phyloP scores from a whole-genome alignment of 169 alveolate species.

The Eimeria necatrix region DNA sequence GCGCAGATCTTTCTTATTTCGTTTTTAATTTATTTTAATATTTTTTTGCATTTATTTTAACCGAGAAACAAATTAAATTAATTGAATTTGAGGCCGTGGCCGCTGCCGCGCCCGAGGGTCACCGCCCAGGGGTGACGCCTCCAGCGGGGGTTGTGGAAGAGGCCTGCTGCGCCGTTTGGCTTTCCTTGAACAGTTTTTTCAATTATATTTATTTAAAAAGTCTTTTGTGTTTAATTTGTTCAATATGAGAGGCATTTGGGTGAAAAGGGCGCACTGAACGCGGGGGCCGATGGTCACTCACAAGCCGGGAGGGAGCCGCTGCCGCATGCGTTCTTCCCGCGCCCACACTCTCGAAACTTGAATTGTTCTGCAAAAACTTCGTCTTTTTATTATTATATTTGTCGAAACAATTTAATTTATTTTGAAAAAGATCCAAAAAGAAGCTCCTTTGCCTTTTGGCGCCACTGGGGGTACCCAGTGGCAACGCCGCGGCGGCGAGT shows the following conservation, averaged over 20 bases:
- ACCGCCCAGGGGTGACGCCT: too few relatives aligned
- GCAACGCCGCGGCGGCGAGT: neutral
- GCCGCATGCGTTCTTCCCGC: neutral
- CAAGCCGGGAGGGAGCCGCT: neutral
- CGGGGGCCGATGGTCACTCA: conserved; percentile 35
- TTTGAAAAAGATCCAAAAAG: neutral
- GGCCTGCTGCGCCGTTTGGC: neutral
- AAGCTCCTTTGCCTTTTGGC: neutral
- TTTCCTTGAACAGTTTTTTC: neutral
- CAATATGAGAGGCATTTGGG: neutral
- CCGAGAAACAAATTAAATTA: too few relatives aligned
- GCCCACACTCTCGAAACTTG: neutral
- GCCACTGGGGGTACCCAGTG: neutral
- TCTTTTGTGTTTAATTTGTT: too few relatives aligned
- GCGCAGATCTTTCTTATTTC: too few relatives aligned
- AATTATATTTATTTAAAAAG: neutral
- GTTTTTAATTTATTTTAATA: too few relatives aligned
- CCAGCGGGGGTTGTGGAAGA: too few relatives aligned
- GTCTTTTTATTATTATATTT: neutral
- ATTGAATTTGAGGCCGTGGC: too few relatives aligned
- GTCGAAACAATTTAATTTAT: too few relatives aligned
- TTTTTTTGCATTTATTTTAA: too few relatives aligned
- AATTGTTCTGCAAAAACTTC: neutral
- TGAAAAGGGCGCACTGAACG: neutral
- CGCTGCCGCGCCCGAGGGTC: too few relatives aligned